These are phyloP conservation scores for Plantago major DNA, from an alignment of 257 asterid genomes.

Conservation along the genomic window DNA sequence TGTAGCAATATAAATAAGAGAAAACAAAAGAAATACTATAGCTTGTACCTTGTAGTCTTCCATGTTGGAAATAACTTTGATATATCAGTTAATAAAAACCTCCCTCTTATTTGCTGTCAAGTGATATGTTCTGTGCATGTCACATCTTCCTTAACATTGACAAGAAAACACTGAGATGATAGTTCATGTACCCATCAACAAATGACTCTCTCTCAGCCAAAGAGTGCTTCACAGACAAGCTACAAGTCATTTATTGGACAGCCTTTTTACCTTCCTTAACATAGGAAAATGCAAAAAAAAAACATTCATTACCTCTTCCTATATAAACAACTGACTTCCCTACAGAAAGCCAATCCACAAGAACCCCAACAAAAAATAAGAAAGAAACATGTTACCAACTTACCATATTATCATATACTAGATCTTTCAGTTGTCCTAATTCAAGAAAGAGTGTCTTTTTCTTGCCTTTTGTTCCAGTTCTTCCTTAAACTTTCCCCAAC, in stretches of 20 bases:
- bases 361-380: slow-evolving; percentile 18
- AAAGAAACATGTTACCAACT: slow-evolving; percentile 1
- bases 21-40: background rate
- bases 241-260: slow-evolving; percentile 14
- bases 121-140: slow-evolving; percentile 23
- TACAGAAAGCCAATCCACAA: slow-evolving; percentile 22
- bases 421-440: slow-evolving; percentile 15
- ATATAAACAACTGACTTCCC: slow-evolving; percentile 35
- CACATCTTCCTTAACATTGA: slow-evolving; percentile 69
- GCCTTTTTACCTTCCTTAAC: too few relatives aligned
- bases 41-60: slow-evolving; percentile 13
- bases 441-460: slow-evolving; percentile 17
- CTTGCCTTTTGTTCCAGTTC: slow-evolving; percentile 4
- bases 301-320: slow-evolving; percentile 25
- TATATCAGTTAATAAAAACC: slow-evolving; percentile 19
- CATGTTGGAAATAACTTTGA: slow-evolving; percentile 21
- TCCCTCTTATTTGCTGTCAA: slow-evolving; percentile 24
- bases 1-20: background rate
- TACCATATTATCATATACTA: too few relatives aligned
- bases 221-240: slow-evolving; percentile 12
- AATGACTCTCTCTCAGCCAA: slow-evolving; percentile 37
- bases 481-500: background rate
- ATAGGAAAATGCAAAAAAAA: too few relatives aligned
- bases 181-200: slow-evolving; percentile 27
- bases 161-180: slow-evolving; percentile 77